Evolutionary conservation across 2,329 filamentous ascomycete species (phyloP), one percentile per base, ranked within the genome.

Genomic region (Phyllosticta capitalensis): DNA sequence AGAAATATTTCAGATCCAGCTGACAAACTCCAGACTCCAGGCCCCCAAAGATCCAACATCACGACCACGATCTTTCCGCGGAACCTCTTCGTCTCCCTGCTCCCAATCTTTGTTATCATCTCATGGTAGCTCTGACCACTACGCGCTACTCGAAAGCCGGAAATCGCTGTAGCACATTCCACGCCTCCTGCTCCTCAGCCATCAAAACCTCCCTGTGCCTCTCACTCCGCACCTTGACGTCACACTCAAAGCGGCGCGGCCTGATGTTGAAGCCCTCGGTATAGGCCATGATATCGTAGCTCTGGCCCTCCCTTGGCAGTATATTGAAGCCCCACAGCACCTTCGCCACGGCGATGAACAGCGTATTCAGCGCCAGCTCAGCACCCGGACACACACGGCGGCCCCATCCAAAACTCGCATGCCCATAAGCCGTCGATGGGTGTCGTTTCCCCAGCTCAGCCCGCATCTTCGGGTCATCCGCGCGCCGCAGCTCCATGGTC

Each of bases 241-340:
- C 63, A 54, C 72, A 74, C 59, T 67, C 65, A 56, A 75, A 74
- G 54, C 64, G 67, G 64, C 64, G 62, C 17, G 73, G 73, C 45
- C 73, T 62, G 21, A 75, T 74, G 56, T 75, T 75, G 57, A 75
- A 74, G 2, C 72, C 73, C 20, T 75, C 72, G 1, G 72, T 75
- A 55, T 75, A 75, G 14, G 67, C 69, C 62, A 74, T 73, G 12
- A 67, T 72, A 56, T 75, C 72, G 58, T 75, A 75, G 49, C 54
- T 52, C 5, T 1, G 54, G 3, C 69, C 72, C 30, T 69, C 63
- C 4, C 65, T 61, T 0, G 69, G 66, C 59, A 58, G 14, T 28
- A 75, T 69, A 48, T 75, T 67, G 55, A 71, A 74, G 0, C 68
- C 69, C 72, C 72, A 69, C 10, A 69, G 49, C 9, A 71, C 63